Evolutionary conservation across 108 stramenopile species (phyloP).

Genomic region (Pseudonitzschia pungens): DNA sequence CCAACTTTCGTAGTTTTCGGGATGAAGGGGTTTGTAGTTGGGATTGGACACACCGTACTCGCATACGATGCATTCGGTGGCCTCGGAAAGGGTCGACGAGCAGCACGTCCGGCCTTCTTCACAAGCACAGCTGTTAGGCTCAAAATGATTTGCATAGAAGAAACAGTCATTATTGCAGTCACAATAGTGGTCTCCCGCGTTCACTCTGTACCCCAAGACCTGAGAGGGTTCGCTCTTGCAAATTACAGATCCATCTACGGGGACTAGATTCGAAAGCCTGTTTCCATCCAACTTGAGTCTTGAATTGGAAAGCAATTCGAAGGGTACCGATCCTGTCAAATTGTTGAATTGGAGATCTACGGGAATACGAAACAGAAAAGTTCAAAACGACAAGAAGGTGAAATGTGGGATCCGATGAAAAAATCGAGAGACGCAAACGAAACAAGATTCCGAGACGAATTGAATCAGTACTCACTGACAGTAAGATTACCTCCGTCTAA

Average conservation of each 20-base stretch:
- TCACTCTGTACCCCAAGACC: not conserved
- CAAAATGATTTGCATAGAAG: not conserved
- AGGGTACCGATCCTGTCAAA: not conserved
- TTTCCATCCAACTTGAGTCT: not conserved
- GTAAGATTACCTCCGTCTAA: not conserved
- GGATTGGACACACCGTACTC: not conserved
- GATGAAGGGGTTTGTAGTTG: not conserved
- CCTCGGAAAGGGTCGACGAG: not conserved
- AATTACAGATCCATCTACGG: constrained; percentile 3
- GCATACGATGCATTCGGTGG: not conserved
- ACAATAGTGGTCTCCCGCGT: not conserved
- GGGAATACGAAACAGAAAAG: not conserved
- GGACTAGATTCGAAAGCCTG: not conserved
- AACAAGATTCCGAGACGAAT: not conserved
- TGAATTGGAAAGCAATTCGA: not conserved
- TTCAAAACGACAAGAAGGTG: not conserved
- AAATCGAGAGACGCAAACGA: not conserved
- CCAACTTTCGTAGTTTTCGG: not conserved
- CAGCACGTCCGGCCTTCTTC: not conserved
- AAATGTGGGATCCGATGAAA: not conserved
- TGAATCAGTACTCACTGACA: not conserved
- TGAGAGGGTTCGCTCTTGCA: not conserved
- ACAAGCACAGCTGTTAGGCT: not conserved
- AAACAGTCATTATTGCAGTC: not conserved
- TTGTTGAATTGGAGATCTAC: not conserved